phyloP scores from a whole-genome alignment of 2,329 filamentous ascomycete species.

The Diplodia scrobiculata region DNA sequence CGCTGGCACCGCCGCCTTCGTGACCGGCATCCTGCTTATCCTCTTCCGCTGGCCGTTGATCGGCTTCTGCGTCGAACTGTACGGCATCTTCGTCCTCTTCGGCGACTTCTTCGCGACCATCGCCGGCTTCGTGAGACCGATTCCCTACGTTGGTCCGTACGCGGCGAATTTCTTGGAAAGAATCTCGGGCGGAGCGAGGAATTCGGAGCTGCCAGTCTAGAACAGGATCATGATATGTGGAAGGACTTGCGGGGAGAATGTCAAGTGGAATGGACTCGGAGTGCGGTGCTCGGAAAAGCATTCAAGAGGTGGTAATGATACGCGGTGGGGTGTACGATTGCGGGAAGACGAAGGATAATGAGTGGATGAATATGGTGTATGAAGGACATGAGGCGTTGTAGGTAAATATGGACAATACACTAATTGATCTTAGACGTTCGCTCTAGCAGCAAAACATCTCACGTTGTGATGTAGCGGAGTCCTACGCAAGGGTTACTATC shows the following conservation, averaged over 20 bases:
- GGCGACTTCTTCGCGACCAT: constrained; percentile 96
- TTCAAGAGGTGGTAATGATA: not conserved
- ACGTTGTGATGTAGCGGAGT: not conserved
- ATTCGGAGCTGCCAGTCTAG: constrained; percentile 77
- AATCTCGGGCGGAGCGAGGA: constrained; percentile 68
- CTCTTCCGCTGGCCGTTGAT: constrained; percentile 86
- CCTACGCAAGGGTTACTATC: not conserved
- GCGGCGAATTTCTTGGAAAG: constrained; percentile 74
- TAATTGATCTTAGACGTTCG: not conserved
- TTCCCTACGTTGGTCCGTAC: constrained; percentile 85
- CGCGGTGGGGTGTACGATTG: constrained; percentile 10
- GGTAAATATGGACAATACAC: constrained; percentile 12
- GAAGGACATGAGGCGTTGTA: constrained; percentile 14
- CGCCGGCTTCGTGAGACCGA: constrained; percentile 77
- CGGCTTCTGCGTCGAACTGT: constrained; percentile 86
- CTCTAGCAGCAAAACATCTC: not conserved
- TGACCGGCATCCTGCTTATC: constrained; percentile 79
- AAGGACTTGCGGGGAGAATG: not conserved
- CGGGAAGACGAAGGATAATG: not conserved
- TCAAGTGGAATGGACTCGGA: not conserved
- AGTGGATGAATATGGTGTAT: constrained; percentile 10
- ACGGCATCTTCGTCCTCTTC: constrained; percentile 90
- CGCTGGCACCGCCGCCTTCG: constrained; percentile 87
- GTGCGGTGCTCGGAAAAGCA: not conserved
- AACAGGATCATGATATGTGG: not conserved